Evolutionary conservation across 2,329 filamentous ascomycete species (phyloP).

Genomic region (Gnomoniopsis smithogilvyi): DNA sequence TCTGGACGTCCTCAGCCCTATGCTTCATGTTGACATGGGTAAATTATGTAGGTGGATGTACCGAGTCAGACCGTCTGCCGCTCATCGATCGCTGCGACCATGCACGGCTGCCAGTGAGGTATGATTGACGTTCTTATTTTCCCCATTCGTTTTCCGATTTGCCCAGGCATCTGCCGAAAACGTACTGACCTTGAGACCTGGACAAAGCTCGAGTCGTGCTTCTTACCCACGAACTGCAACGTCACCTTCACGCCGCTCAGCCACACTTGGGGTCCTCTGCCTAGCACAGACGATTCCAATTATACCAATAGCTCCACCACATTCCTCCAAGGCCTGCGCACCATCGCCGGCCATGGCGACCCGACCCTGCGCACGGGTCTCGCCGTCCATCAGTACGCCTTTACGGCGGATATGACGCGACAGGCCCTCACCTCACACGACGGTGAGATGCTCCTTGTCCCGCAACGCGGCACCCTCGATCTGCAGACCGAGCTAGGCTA

Average conservation of each 20-base stretch:
- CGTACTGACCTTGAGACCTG: slow-evolving; percentile 11
- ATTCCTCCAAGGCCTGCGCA: slow-evolving; percentile 46
- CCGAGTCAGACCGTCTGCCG: slow-evolving; percentile 27
- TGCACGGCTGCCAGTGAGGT: slow-evolving; percentile 13
- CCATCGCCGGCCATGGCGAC: slow-evolving; percentile 46
- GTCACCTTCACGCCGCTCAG: slow-evolving; percentile 21
- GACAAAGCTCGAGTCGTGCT: slow-evolving; percentile 19
- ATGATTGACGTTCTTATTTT: background rate
- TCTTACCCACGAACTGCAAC: slow-evolving; percentile 21
- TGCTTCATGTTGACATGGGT: slow-evolving; percentile 6
- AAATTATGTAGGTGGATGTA: slow-evolving; percentile 25
- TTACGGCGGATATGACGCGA: slow-evolving; percentile 42
- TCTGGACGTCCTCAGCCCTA: slow-evolving; percentile 1
- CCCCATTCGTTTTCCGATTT: background rate
- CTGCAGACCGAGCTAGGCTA: slow-evolving; percentile 66
- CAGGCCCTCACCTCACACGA: slow-evolving; percentile 52
- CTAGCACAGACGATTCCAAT: background rate
- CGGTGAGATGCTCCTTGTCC: slow-evolving; percentile 63
- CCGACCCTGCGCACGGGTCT: slow-evolving; percentile 47
- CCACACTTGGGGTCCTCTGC: slow-evolving; percentile 21
- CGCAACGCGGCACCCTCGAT: slow-evolving; percentile 59
- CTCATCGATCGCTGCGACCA: slow-evolving; percentile 18
- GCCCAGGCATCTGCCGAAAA: background rate
- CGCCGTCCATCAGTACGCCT: slow-evolving; percentile 45
- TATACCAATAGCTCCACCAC: background rate